Evolutionary conservation across 495 filamentous ascomycete species (phyloP).

Genomic region (Parmelia sp.): DNA sequence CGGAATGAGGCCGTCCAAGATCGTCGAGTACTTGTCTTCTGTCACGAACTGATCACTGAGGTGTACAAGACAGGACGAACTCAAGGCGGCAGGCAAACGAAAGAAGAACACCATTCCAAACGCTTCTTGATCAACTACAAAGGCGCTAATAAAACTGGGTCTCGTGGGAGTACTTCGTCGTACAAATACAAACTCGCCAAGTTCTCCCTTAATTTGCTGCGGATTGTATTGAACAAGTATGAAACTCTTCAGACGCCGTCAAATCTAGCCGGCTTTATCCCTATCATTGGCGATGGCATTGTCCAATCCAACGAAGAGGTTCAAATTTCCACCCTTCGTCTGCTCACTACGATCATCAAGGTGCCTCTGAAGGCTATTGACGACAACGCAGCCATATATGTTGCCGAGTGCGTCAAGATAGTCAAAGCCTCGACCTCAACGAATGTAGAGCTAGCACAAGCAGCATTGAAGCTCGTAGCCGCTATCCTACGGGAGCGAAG

Average conservation of each 20-base stretch:
- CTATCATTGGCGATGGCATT: conserved; percentile 79
- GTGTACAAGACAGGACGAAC: conserved; percentile 58
- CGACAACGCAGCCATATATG: conserved; percentile 65
- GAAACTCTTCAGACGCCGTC: conserved; percentile 66
- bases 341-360: conserved; percentile 78
- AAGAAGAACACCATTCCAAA: conserved; percentile 54
- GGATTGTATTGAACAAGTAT: conserved; percentile 73
- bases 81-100: conserved; percentile 32
- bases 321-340: conserved; percentile 71
- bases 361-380: conserved; percentile 69
- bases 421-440: conserved; percentile 71
- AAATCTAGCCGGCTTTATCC: conserved; percentile 78
- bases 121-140: conserved; percentile 71
- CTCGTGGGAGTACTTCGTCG: conserved; percentile 59
- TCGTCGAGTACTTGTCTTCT: conserved; percentile 79
- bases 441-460: conserved; percentile 73
- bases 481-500: conserved; percentile 77
- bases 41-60: conserved; percentile 85
- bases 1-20: conserved; percentile 69
- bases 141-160: conserved; percentile 61
- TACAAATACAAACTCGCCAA: conserved; percentile 76
- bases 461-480: conserved; percentile 77
- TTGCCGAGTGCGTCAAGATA: conserved; percentile 73
- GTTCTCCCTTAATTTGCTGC: conserved; percentile 81
- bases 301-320: conserved; percentile 82